Conservation (phyloP, 2,329 filamentous ascomycete species). For the Xylaria sp. region DNA sequence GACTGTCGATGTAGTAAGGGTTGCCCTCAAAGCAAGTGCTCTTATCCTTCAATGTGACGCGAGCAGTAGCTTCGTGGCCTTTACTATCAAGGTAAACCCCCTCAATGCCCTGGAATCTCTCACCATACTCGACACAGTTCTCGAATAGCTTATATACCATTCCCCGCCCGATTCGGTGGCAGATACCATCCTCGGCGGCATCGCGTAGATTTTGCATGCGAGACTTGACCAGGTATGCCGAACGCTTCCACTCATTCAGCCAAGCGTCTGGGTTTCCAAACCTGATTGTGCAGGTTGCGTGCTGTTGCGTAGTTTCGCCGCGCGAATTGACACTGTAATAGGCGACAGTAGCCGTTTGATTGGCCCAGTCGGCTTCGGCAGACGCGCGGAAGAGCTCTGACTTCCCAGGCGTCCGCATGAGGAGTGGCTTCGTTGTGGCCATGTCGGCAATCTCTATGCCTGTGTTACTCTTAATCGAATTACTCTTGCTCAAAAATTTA, state of each 20-base stretch:
- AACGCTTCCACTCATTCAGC: conserved; percentile 11
- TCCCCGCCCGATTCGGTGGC: conserved; percentile 14
- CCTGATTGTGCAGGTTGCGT: conserved; percentile 15
- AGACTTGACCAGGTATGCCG: conserved; percentile 7
- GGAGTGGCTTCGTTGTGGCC: conserved; percentile 66
- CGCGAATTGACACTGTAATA: conserved; percentile 20
- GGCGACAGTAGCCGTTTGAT: not conserved
- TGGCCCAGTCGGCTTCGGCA: conserved; percentile 57
- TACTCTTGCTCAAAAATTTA: conserved; percentile 62
- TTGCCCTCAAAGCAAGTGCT: conserved; percentile 11
- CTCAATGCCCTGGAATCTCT: conserved; percentile 20
- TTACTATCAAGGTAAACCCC: conserved; percentile 22
- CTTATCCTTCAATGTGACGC: conserved; percentile 11
- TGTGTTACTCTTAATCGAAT: conserved; percentile 53
- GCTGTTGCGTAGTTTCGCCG: conserved; percentile 3
- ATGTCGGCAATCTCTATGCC: conserved; percentile 58
- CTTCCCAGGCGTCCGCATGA: conserved; percentile 43
- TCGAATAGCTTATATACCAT: conserved; percentile 24
- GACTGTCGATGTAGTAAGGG: conserved; percentile 17
- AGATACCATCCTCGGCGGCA: conserved; percentile 1
- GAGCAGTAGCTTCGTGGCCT: conserved; percentile 16
- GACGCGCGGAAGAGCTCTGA: conserved; percentile 61
- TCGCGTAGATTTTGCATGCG: conserved; percentile 20
- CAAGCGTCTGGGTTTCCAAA: conserved; percentile 16
- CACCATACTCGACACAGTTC: conserved; percentile 17